These are phyloP conservation scores for Syzygium aromaticum DNA, from an alignment of 345 rosid genomes.

Conservation along the genomic window DNA sequence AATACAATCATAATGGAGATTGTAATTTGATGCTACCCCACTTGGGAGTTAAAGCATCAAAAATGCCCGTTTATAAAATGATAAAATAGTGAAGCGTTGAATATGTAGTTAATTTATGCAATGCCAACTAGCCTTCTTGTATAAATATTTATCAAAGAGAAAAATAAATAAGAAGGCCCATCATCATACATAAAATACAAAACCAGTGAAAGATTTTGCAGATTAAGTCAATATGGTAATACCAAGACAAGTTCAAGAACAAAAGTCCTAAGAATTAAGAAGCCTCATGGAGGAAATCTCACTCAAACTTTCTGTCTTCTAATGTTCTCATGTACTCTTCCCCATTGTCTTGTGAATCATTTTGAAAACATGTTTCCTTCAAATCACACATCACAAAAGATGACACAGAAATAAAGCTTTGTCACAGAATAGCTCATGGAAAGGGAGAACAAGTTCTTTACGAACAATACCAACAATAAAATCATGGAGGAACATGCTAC, in stretches of 20 bases:
- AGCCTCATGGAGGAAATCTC: background rate
- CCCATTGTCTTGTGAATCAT: background rate
- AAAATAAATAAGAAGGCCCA: background rate
- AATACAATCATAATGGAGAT: background rate
- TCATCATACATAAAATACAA: background rate
- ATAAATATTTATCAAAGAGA: background rate
- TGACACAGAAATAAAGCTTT: background rate
- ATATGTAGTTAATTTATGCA: background rate
- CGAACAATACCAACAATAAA: background rate
- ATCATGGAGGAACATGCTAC: background rate
- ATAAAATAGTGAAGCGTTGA: background rate
- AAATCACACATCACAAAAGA: background rate
- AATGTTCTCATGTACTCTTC: background rate
- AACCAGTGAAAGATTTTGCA: background rate
- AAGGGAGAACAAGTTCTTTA: background rate
- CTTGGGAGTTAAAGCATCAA: background rate
- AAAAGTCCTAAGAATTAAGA: background rate
- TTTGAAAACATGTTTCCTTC: background rate
- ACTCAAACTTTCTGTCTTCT: background rate
- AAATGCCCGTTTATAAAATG: background rate
- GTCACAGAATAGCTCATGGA: background rate
- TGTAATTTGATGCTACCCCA: background rate
- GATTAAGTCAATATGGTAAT: background rate
- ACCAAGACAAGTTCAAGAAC: background rate
- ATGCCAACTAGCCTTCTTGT: background rate